A percentile compares a stretch with the other conserved stretches of the same genome.
phyloP scores from a whole-genome alignment of 2,329 filamentous ascomycete genomes.

The Fusarium sp. region DNA sequence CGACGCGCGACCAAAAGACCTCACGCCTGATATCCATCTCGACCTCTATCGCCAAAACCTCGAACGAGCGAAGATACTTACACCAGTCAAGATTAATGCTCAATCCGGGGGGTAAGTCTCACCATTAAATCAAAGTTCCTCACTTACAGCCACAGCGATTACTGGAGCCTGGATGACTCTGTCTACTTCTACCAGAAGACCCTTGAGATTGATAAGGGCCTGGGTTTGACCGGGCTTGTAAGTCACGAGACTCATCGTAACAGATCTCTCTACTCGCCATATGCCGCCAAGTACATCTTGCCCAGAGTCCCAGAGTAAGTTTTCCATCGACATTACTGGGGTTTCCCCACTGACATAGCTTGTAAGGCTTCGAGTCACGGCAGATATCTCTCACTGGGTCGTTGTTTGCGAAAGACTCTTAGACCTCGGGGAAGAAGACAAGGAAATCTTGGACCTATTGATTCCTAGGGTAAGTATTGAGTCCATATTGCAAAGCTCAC shows the following conservation, averaged over 20 bases:
- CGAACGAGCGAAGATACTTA: not conserved
- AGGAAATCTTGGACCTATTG: not conserved
- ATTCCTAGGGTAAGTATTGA: not conserved
- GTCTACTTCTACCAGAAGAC: not conserved
- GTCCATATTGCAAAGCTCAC: no score
- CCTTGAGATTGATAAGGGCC: not conserved
- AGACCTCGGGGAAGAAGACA: not conserved
- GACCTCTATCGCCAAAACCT: not conserved
- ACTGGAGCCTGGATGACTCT: not conserved
- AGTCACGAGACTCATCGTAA: not conserved
- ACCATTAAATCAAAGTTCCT: accelerated
- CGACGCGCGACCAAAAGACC: not conserved
- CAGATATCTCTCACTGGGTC: not conserved
- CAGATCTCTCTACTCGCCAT: not conserved
- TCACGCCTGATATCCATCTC: not conserved
- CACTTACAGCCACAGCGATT: not conserved
- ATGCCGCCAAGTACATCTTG: not conserved
- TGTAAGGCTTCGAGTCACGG: not conserved
- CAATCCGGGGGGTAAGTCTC: not conserved
- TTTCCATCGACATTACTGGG: no score
- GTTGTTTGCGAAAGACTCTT: not conserved
- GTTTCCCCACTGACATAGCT: not conserved
- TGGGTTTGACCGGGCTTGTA: not conserved
- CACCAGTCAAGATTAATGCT: not conserved
- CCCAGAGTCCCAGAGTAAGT: not conserved